Evolutionary conservation across 345 rosid genomes (phyloP).

Genomic region (Pugionium cornutum): DNA sequence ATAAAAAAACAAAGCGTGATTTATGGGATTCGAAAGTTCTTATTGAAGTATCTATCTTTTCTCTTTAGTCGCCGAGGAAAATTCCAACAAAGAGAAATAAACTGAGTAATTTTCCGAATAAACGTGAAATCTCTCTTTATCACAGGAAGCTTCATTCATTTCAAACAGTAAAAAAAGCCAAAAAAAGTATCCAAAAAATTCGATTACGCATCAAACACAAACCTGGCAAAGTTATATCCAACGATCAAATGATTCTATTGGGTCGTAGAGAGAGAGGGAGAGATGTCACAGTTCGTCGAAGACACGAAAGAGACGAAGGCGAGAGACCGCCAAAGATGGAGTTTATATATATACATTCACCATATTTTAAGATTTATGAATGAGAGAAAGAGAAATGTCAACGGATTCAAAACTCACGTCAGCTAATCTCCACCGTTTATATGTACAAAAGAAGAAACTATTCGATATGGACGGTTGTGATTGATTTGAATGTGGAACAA

Average conservation of each 20-base stretch:
- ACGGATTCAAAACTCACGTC: slow-evolving; percentile 17
- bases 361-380: background rate
- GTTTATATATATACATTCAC: slow-evolving; percentile 14
- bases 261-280: slow-evolving; percentile 18
- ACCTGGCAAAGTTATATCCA: slow-evolving; percentile 22
- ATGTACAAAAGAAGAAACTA: background rate
- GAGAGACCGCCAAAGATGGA: slow-evolving; percentile 33
- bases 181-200: background rate
- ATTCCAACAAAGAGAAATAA: background rate
- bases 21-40: background rate
- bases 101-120: background rate
- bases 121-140: slow-evolving; percentile 5
- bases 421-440: slow-evolving; percentile 14
- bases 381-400: slow-evolving; percentile 26
- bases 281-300: slow-evolving; percentile 15
- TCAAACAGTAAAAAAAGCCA: slow-evolving; percentile 13
- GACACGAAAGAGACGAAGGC: slow-evolving; percentile 33
- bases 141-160: slow-evolving; percentile 3
- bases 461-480: slow-evolving; percentile 17
- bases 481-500: slow-evolving; percentile 8
- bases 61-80: slow-evolving; percentile 9
- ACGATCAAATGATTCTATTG: slow-evolving; percentile 3
- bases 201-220: slow-evolving; percentile 2
- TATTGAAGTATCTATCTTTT: background rate
- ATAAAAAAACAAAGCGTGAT: slow-evolving; percentile 1